Conservation (phyloP, 108 stramenopile genomes). For the Nitzschia sp. region DNA sequence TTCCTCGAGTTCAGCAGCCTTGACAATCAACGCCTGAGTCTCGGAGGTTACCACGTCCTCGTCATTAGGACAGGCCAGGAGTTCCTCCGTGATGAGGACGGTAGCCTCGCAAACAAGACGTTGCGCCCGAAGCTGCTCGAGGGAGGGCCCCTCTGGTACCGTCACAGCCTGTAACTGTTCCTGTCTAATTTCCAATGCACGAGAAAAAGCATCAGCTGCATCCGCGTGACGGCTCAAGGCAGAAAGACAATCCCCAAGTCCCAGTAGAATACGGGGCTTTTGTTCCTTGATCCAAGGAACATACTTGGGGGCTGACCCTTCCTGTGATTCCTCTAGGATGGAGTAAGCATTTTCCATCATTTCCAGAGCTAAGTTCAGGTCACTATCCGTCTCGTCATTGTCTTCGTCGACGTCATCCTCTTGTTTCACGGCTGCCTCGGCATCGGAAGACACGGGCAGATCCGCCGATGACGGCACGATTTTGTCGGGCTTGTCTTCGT, state of each 20-base stretch:
- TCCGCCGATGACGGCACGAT: neutral
- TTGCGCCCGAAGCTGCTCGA: constrained; percentile 42
- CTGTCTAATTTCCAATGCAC: constrained; percentile 64
- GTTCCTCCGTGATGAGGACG: constrained; percentile 67
- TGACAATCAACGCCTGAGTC: constrained; percentile 54
- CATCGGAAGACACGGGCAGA: neutral
- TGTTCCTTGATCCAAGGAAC: constrained; percentile 49
- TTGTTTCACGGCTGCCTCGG: constrained; percentile 2
- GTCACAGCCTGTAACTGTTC: constrained; percentile 23
- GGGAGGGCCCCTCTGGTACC: neutral
- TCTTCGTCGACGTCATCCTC: constrained; percentile 23
- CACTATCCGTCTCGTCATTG: constrained; percentile 36
- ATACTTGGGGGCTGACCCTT: constrained; percentile 16
- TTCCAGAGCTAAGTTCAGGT: constrained; percentile 63
- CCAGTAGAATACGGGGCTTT: constrained; percentile 58
- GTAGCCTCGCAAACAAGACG: constrained; percentile 62
- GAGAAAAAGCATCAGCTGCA: constrained; percentile 75
- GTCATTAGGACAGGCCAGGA: constrained; percentile 59
- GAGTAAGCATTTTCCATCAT: constrained; percentile 76
- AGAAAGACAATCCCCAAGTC: constrained; percentile 71
- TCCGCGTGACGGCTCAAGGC: constrained; percentile 51
- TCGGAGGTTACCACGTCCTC: constrained; percentile 67
- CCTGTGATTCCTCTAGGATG: constrained; percentile 51
- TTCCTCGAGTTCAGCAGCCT: constrained; percentile 57
- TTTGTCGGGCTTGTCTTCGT: constrained; percentile 4